Base-by-base conservation (phyloP, 129 eudicot species). In the Kitagawia praeruptora region DNA sequence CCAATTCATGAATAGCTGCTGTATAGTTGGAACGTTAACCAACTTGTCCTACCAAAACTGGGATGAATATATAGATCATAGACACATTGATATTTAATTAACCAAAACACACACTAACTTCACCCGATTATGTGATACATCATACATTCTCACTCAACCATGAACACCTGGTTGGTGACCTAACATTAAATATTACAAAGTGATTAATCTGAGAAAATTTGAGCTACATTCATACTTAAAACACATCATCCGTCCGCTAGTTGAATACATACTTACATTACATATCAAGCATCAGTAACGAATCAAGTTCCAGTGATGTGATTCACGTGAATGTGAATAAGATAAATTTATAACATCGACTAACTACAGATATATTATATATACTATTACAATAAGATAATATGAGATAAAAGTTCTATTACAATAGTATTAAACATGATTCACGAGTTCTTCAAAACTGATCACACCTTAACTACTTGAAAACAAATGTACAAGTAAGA, bases 131-230 rank as follows among this genome's bases (percentile, higher is more conserved):
- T 70, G 41, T 70, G 40, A 18, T 15, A 40, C 38, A 54, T 25
- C 46, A 69, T 11, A 16, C 49, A 28, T 12, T 67, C 23, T 34
- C 47, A n/a, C 56, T 73, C 44, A n/a, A 28, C 73, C 74, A 73
- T 80, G 34, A 56, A 56, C 19, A 47, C 38, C 4, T 49, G 80
- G 80, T 83, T 74, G 86, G 71, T 83, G 86, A 80, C 86, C 86
- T 83, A 83, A 79, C 86, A 75, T 74, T 27, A n/a, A 63, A 75
- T 39, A 39, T 31, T 48, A 1, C 28, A 28, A 19, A 34, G 11
- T 73, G 77, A 83, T n/a, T 37, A 58, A 27, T 11, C 18, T 63
- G 41, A 75, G 39, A 51, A 18, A 18, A 13, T 1, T 19, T 31
- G 41, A 70, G 53, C 77, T 38, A 11, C 37, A 23, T 58, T 58